Evolutionary conservation across 495 filamentous ascomycete species (phyloP), one percentile per base, ranked within the genome.

Genomic region (Hypoxylon crocopeplum): DNA sequence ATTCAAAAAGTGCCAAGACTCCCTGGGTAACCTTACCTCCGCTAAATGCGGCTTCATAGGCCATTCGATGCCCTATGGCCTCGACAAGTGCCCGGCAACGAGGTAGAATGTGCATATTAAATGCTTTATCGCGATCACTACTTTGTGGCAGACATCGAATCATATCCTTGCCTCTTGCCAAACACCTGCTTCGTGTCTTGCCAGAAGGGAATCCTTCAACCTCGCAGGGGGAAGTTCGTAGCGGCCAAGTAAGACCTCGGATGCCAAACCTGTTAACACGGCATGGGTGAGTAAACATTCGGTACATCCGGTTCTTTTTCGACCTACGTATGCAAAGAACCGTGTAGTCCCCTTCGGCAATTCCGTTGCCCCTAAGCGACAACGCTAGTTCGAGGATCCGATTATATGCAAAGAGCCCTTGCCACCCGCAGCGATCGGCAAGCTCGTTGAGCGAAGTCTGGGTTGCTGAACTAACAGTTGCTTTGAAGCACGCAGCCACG

Each of bases 21-120:
- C 65, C 59, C 6, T 48, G 50, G 17, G 67, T 61, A 0, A 77
- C 38, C 4, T 69, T 63, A 1, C 39, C 30, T 5, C 42, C 39
- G 3, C 11, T 20, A 25, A 19, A 21, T n/a, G 74, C 70, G 4
- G 72, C 70, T 47, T 77, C 73, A 19, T 70, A 67, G 0, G 68
- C 72, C 71, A 75, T 75, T 1, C 72, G 70, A n/a, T 72, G 66
- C 0, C 71, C 74, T 4, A 71, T 70, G 1, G 74, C 69, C 27
- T 66, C 38, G 34, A 75, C 49, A 7, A 76, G 52, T 0, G 63
- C 47, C 2, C 60, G 62, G 22, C 66, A 75, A 2, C 47, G 71
- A 1, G 74, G 74, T 13, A 76, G 50, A 24, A 77, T 69, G 17
- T 63, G 36, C 0, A 45, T 36, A 38, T 72, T 77, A 36, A 70